Conservation (phyloP, 768 basidiomycete species). For the Paxillus ammoniavirescens region DNA sequence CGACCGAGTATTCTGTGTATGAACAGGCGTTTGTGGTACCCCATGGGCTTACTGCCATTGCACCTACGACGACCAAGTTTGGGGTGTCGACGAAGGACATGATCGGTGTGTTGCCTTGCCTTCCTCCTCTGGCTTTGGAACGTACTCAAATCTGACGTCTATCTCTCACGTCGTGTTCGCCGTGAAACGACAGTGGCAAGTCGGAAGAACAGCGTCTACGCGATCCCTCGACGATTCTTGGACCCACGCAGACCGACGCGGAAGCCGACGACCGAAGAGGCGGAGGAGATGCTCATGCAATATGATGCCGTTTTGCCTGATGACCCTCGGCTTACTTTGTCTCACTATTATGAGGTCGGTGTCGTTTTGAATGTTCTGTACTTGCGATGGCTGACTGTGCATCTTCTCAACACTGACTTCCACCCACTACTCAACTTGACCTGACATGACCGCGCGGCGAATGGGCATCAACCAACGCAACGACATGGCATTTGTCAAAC, state of each 20-base stretch:
- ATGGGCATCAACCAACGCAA: not conserved
- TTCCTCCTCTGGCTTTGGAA: not conserved
- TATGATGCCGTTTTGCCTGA: constrained; percentile 80
- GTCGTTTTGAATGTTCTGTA: not conserved
- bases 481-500: not conserved
- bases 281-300: constrained; percentile 81
- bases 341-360: constrained; percentile 54
- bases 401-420: not conserved
- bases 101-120: constrained; percentile 55
- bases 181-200: constrained; percentile 61
- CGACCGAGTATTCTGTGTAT: constrained; percentile 51
- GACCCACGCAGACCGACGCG: constrained; percentile 81
- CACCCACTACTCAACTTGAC: not conserved
- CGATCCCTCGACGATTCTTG: constrained; percentile 68
- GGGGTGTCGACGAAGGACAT: constrained; percentile 87
- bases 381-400: not conserved
- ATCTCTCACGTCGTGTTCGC: not conserved
- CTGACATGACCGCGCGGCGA: not conserved
- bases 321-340: constrained; percentile 58
- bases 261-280: constrained; percentile 73
- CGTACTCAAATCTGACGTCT: not conserved
- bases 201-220: constrained; percentile 67
- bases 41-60: constrained; percentile 62
- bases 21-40: constrained; percentile 74
- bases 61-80: constrained; percentile 80